Base-by-base conservation (phyloP, 2,329 filamentous ascomycete species). In the Diplodia corticola region DNA sequence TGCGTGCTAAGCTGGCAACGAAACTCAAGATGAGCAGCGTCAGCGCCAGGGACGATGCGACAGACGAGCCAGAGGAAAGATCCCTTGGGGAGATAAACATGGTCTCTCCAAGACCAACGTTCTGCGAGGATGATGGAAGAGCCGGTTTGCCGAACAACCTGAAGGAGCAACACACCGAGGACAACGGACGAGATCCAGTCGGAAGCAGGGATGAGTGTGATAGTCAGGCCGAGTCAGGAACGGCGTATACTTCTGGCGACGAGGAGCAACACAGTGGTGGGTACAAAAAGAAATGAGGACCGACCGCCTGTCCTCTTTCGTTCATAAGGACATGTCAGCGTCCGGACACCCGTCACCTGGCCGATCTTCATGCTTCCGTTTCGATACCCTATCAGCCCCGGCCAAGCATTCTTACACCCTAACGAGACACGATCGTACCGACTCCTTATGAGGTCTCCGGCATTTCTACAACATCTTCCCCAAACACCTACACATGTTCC, bases 61-160 rank as follows among this genome's bases (percentile, higher is more conserved):
- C 35, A 2, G 24, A 17, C 30, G 48, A 51, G 37, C n/a, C 3
- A 10, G 20, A 49, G n/a, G 9, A 40, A 9, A 48, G 40, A 26
- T 4, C 33, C 6, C 30, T 22, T 17, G 6, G 13, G 15, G 15
- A 40, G 48, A 9, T 63, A 33, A 30, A 6, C 4, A 20, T 28
- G 26, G 7, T 63, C 13, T 63, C 60, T 28, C 48, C 60, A n/a
- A 37, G 24, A 28, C 60, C 60, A 33, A 63, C 60, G 20, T 37
- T 40, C 48, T 7, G 17, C 5, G 28, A 30, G 6, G 26, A 22
- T 35, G 57, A 35, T 20, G 26, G 40, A 13, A 49, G 22, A 17
- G 10, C 28, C 4, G 24, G 17, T 17, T 2, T 55, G 5, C 33
- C 51, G 20, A 20, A 37, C 10, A 4, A n/a, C 22, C 26, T 44